Conservation (phyloP, 2,329 filamentous ascomycete species). For the Fusarium sulawesiense region DNA sequence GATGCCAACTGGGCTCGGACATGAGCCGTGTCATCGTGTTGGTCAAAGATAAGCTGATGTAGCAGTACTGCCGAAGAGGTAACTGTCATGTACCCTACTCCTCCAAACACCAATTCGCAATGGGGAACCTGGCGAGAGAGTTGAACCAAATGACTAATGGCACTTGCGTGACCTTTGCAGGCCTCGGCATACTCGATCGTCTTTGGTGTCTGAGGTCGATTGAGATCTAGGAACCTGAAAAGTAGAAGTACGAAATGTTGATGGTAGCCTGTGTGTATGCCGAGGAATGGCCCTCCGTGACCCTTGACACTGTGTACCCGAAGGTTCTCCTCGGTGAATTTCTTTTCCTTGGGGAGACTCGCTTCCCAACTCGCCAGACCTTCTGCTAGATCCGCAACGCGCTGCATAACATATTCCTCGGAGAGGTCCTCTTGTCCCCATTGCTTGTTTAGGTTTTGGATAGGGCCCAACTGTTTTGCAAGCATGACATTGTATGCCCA, state of each 20-base stretch:
- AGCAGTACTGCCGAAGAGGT: slow-evolving; percentile 4
- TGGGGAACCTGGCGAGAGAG: slow-evolving; percentile 10
- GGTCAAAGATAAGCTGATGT: slow-evolving; percentile 6
- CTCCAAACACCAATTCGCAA: slow-evolving; percentile 6
- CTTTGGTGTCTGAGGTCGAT: slow-evolving; percentile 7
- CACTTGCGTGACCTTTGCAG: slow-evolving; percentile 3
- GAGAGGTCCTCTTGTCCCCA: slow-evolving; percentile 9
- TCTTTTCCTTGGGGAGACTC: slow-evolving; percentile 4
- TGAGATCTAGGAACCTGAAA: slow-evolving; percentile 5
- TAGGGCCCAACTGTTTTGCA: slow-evolving; percentile 5
- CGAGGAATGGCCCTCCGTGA: slow-evolving; percentile 11
- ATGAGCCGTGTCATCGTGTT: slow-evolving; percentile 6
- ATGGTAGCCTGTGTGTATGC: slow-evolving; percentile 15
- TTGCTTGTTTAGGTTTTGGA: slow-evolving; percentile 4
- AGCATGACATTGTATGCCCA: slow-evolving; percentile 21
- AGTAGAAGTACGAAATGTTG: slow-evolving; percentile 6
- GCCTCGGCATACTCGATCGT: slow-evolving; percentile 9
- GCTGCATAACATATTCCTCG: slow-evolving; percentile 6
- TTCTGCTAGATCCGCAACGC: slow-evolving; percentile 10
- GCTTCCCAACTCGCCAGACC: background rate
- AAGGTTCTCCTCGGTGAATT: slow-evolving; percentile 10
- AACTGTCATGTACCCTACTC: slow-evolving; percentile 14
- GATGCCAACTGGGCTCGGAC: slow-evolving; percentile 9
- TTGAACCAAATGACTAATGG: slow-evolving; percentile 2
- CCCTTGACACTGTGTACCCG: slow-evolving; percentile 1